Conservation (phyloP, 805 yeast species). For the Saturnispora kantuleensis region DNA sequence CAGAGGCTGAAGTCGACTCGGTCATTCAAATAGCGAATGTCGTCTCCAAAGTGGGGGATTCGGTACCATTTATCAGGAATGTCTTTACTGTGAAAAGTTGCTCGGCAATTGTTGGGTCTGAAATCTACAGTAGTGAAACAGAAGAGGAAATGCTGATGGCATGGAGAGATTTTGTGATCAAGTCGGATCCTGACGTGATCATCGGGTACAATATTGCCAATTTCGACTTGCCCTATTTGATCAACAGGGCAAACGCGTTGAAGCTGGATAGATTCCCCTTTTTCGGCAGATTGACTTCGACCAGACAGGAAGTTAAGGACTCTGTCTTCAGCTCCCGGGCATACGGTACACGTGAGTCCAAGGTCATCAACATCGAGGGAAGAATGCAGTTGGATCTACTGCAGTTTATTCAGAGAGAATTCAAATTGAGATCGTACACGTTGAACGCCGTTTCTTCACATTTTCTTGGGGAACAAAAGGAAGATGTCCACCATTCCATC, state of each 20-base stretch:
- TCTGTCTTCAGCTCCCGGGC: conserved; percentile 88
- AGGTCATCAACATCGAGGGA: conserved; percentile 88
- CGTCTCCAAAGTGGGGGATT: conserved; percentile 71
- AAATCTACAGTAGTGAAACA: conserved; percentile 61
- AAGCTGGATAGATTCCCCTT: conserved; percentile 61
- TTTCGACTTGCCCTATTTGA: conserved; percentile 87
- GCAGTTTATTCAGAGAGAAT: conserved; percentile 90
- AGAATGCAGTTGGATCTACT: conserved; percentile 89
- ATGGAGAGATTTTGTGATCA: conserved; percentile 81
- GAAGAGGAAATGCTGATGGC: conserved; percentile 75
- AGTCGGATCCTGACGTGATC: conserved; percentile 89
- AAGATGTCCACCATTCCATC: conserved; percentile 95
- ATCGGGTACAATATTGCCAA: conserved; percentile 94
- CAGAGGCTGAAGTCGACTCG: conserved; percentile 88
- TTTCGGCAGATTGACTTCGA: conserved; percentile 65
- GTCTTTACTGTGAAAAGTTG: conserved; percentile 92
- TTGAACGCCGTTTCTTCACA: conserved; percentile 92
- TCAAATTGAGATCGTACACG: conserved; percentile 88
- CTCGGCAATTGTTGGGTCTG: conserved; percentile 88
- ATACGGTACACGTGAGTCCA: conserved; percentile 90
- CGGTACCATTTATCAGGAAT: conserved; percentile 84
- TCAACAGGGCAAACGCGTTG: conserved; percentile 78
- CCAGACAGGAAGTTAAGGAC: conserved; percentile 71
- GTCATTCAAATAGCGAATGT: conserved; percentile 97
- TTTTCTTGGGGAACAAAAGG: conserved; percentile 90